Conservation (phyloP, 2,329 filamentous ascomycete genomes). For the Hypoxylon sp. region DNA sequence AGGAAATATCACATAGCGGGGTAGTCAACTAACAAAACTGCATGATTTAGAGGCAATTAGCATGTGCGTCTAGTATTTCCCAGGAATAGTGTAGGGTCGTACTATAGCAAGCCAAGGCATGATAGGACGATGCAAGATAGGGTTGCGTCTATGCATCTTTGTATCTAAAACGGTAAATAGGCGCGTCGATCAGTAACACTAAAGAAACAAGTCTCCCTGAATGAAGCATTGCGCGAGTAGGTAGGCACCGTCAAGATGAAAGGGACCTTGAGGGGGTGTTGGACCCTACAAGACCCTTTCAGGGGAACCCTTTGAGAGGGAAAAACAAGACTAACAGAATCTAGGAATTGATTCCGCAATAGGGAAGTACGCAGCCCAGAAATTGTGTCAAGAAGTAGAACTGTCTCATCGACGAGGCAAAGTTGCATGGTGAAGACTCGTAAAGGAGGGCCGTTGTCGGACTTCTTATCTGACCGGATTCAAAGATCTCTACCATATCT, state of each 20-base stretch:
- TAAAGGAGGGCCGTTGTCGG: conserved; percentile 46
- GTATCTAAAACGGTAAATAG: conserved; percentile 28
- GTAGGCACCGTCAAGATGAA: not conserved
- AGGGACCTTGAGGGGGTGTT: conserved; percentile 17
- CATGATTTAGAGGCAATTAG: conserved; percentile 17
- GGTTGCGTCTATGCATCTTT: conserved; percentile 38
- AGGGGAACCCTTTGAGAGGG: conserved; percentile 9
- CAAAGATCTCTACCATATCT: conserved; percentile 34
- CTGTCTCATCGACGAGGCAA: conserved; percentile 33
- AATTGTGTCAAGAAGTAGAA: conserved; percentile 27
- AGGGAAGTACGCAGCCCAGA: conserved; percentile 17
- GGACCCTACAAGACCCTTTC: conserved; percentile 14
- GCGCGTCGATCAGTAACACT: conserved; percentile 34
- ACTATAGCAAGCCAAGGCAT: conserved; percentile 22
- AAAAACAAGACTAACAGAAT: conserved; percentile 15
- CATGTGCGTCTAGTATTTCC: conserved; percentile 30
- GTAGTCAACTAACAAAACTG: conserved; percentile 15
- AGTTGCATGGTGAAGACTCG: conserved; percentile 26
- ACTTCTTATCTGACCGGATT: conserved; percentile 39
- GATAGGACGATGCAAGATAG: conserved; percentile 40
- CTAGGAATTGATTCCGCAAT: conserved; percentile 12
- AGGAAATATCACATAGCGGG: conserved; percentile 17
- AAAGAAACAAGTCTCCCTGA: conserved; percentile 19
- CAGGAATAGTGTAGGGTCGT: conserved; percentile 24
- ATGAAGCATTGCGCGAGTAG: conserved; percentile 22